Base-by-base conservation (phyloP, 768 basidiomycete species). In the Sarcomyxa edulis region DNA sequence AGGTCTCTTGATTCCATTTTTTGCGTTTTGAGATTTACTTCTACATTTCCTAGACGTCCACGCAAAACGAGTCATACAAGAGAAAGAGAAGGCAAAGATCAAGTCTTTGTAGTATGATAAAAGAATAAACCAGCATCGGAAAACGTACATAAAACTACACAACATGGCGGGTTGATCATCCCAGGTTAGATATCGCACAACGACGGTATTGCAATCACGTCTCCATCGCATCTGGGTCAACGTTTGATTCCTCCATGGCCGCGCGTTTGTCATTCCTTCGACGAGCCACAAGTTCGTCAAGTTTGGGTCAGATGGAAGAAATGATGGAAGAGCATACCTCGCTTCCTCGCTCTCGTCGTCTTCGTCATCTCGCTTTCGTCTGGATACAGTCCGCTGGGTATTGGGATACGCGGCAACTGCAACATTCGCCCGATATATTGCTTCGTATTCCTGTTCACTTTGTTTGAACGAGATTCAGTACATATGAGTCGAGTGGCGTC, bases 21-120 rank as follows among this genome's bases (percentile, higher is more conserved):
- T 28, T 32, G 38, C 34, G 14, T 42, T 31, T 39, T 34, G 23
- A 28, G 30, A 28, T 49, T 18, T 52, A 36, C 14, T 35, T 42
- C 15, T 24, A 35, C 21, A 18, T 23, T 38, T 37, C n/a, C 30
- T 53, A 91, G 88, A 85, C 46, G 74, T 91, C 30, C 86, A 90
- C 48, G 71, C 82, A 2, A 92, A 90, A 58, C 75, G 77, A 19
- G 80, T 90, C 22, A 65, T 87, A 15, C 74, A 83, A 46, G 89
- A 92, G 58, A 86, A 87, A 55, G 84, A 91, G 59, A 87, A 79
- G 58, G 83, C 87, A 21, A 78, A 77, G 53, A 74, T 92, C 54
- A 93, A 90, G 60, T 76, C 76, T 35, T 56, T 90, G 50, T 91
- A 76, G 32, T 32, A 43, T 42, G 39, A 37, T 48, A 52, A 50